Evolutionary conservation across 306 rosid genomes (phyloP).

Genomic region (Cucumis hystrix): DNA sequence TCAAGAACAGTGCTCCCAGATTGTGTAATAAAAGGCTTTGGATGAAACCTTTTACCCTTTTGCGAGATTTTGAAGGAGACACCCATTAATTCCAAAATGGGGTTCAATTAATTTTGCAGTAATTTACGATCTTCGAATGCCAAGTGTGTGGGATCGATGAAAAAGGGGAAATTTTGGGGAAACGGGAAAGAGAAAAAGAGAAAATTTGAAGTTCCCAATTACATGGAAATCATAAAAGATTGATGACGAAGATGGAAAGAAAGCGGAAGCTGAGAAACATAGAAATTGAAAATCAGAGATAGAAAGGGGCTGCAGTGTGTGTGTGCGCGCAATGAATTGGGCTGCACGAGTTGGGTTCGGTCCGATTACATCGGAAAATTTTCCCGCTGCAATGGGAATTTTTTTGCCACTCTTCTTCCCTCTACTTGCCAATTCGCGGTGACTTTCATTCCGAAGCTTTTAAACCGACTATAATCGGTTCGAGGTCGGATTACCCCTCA

Average conservation of each 20-base stretch:
- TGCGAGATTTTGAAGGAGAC: slow-evolving; percentile 44
- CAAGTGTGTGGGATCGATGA: background rate
- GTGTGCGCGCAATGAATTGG: background rate
- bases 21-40: slow-evolving; percentile 18
- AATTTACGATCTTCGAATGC: background rate
- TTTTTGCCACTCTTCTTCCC: background rate
- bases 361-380: background rate
- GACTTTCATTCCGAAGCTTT: background rate
- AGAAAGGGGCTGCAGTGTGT: background rate
- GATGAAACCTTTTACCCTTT: slow-evolving; percentile 34
- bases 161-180: background rate
- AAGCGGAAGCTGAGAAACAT: background rate
- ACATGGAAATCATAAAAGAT: background rate
- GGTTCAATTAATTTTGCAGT: background rate
- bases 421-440: background rate
- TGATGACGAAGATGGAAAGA: background rate
- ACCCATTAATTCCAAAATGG: slow-evolving; percentile 19
- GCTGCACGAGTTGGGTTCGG: background rate
- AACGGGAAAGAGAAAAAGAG: background rate
- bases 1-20: slow-evolving; percentile 15
- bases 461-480: no score
- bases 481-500: no score
- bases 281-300: background rate
- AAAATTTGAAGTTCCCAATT: background rate
- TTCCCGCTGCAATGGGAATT: background rate